Percentiles rank a stretch among this genome's conserved stretches.
phyloP scores from a whole-genome alignment of 352 stramenopile genomes.

The Globisporangium heterothallicum region DNA sequence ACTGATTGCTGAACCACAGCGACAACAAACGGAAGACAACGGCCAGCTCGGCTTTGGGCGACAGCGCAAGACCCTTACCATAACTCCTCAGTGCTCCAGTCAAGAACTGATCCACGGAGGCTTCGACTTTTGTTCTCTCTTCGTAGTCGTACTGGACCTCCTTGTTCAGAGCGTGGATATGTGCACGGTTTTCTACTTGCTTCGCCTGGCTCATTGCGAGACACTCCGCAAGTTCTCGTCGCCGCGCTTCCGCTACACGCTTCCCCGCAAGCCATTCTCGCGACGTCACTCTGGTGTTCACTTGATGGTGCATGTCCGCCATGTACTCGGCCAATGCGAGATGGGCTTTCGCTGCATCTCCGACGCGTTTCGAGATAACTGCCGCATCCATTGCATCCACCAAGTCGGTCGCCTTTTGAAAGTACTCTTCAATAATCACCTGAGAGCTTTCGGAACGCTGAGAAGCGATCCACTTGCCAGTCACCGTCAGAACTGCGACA shows the following conservation, averaged over 20 bases:
- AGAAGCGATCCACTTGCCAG: slow-evolving; percentile 91
- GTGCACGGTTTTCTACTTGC: slow-evolving; percentile 57
- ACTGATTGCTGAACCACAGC: slow-evolving; percentile 93
- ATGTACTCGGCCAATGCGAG: slow-evolving; percentile 89
- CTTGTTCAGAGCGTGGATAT: slow-evolving; percentile 71
- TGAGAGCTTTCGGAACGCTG: slow-evolving; percentile 90
- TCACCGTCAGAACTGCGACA: slow-evolving; percentile 63
- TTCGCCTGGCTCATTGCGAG: slow-evolving; percentile 51
- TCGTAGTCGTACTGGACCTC: slow-evolving; percentile 87
- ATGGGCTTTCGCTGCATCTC: slow-evolving; percentile 66
- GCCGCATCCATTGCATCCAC: slow-evolving; percentile 38
- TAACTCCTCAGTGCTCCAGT: slow-evolving; percentile 86
- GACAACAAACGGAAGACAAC: slow-evolving; percentile 91
- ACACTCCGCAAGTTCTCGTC: slow-evolving; percentile 56
- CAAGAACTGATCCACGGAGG: slow-evolving; percentile 85
- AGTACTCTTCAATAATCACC: slow-evolving; percentile 91
- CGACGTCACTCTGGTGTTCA: slow-evolving; percentile 78
- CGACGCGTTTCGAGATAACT: slow-evolving; percentile 29
- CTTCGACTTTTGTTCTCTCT: slow-evolving; percentile 82
- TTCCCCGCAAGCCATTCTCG: slow-evolving; percentile 87
- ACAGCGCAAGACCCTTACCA: slow-evolving; percentile 51
- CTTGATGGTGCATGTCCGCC: slow-evolving; percentile 89
- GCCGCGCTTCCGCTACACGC: slow-evolving; percentile 57
- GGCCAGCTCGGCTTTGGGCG: slow-evolving; percentile 71
- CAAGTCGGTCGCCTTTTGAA: slow-evolving; percentile 76